phyloP scores from a whole-genome alignment of 106 monocot genomes.

The Vanilla planifolia region DNA sequence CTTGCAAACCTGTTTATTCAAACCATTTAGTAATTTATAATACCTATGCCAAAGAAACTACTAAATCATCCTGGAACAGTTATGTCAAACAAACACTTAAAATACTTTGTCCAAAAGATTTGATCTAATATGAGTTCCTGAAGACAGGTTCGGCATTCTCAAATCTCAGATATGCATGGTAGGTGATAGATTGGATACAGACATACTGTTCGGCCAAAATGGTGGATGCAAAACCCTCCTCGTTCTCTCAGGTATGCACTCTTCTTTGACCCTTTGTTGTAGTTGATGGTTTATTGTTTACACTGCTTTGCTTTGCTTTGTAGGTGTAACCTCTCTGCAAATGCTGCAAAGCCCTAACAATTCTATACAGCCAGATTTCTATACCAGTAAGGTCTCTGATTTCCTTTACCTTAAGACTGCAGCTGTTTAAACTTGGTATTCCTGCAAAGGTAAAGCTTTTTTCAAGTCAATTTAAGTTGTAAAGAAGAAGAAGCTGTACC shows the following conservation, averaged over 20 bases:
- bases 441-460: not conserved
- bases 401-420: conserved; percentile 67
- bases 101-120: too few relatives aligned
- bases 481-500: too few relatives aligned
- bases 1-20: too few relatives aligned
- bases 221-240: conserved; percentile 98
- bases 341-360: conserved; percentile 81
- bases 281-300: not conserved
- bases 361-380: conserved; percentile 86
- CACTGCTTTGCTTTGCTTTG: not conserved
- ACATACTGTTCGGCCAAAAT: conserved; percentile 96
- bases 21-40: too few relatives aligned
- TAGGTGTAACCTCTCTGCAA: conserved; percentile 80
- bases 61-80: too few relatives aligned
- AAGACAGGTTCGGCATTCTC: conserved; percentile 74
- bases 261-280: not conserved
- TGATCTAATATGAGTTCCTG: too few relatives aligned
- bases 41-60: too few relatives aligned
- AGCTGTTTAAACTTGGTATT: conserved; percentile 37
- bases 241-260: conserved; percentile 75
- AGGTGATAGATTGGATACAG: conserved; percentile 92
- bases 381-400: conserved; percentile 77
- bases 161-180: conserved; percentile 99
- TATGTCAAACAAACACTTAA: too few relatives aligned
- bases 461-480: too few relatives aligned